phyloP scores from a whole-genome alignment of 768 basidiomycete species.

The Mycena indigotica region DNA sequence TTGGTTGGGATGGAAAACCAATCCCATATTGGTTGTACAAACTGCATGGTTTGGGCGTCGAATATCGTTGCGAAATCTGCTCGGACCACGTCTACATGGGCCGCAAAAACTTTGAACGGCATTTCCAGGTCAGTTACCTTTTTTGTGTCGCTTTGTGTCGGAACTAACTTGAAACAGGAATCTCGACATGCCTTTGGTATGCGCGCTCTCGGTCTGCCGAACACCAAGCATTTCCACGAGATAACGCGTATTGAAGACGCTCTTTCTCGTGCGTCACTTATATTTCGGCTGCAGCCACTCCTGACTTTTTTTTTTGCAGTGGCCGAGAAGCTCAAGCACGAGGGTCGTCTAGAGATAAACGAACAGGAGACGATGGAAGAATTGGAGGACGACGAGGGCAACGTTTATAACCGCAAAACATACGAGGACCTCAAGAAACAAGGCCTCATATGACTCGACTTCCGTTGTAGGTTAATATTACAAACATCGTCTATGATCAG shows the following conservation, averaged over 20 bases:
- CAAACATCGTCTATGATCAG: conserved; percentile 9
- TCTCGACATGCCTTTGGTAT: conserved; percentile 97
- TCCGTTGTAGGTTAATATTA: background rate
- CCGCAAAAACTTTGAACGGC: conserved; percentile 93
- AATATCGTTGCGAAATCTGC: conserved; percentile 97
- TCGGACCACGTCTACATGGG: conserved; percentile 98
- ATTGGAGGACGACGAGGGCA: conserved; percentile 96
- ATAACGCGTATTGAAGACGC: conserved; percentile 98
- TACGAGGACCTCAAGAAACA: conserved; percentile 97
- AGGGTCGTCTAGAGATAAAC: conserved; percentile 93
- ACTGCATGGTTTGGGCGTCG: conserved; percentile 95
- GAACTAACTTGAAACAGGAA: conserved; percentile 60
- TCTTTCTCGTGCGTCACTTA: conserved; percentile 70
- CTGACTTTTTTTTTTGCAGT: conserved; percentile 48
- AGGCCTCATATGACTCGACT: conserved; percentile 48
- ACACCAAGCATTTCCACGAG: conserved; percentile 99
- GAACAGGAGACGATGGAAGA: conserved; percentile 97
- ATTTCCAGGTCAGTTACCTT: conserved; percentile 71
- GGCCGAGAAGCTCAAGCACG: conserved; percentile 95
- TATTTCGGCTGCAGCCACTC: background rate
- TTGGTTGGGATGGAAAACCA: conserved; percentile 98
- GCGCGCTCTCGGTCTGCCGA: conserved; percentile 94
- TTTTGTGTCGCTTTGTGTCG: conserved; percentile 3
- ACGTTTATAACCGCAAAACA: conserved; percentile 98
- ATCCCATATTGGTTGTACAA: conserved; percentile 99